Conservation (phyloP, 768 basidiomycete species). For the Hysterangium stoloniferum region DNA sequence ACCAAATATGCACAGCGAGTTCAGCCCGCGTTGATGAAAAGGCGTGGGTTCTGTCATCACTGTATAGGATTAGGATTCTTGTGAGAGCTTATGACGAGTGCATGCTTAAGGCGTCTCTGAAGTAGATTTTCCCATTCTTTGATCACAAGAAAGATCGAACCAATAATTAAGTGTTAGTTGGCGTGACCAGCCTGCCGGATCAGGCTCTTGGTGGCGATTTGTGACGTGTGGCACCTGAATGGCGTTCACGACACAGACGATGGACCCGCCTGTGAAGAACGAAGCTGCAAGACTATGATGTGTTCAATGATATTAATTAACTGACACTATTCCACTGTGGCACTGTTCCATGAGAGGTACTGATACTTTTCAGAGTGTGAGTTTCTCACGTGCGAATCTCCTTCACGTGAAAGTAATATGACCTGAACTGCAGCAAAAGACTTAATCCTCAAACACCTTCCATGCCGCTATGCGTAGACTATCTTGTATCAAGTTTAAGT, state of each 20-base stretch:
- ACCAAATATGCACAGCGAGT: too few species aligned
- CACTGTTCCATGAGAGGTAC: not conserved
- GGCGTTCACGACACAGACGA: conserved; percentile 51
- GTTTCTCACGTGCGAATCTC: conserved; percentile 1
- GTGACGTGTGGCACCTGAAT: conserved; percentile 40
- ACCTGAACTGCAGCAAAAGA: too few species aligned
- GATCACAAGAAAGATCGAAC: conserved; percentile 43
- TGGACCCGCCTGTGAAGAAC: conserved; percentile 34
- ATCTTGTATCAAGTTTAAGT: too few species aligned
- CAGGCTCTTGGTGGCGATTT: conserved; percentile 22
- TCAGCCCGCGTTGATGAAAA: too few species aligned
- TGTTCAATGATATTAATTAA: not conserved
- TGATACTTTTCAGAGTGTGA: not conserved
- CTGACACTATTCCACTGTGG: too few species aligned
- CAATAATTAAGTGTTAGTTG: conserved; percentile 53
- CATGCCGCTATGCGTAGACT: too few species aligned
- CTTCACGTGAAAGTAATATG: too few species aligned
- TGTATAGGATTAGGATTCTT: too few species aligned
- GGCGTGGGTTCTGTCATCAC: too few species aligned
- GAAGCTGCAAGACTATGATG: not conserved
- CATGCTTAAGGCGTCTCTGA: too few species aligned
- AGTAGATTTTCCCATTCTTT: conserved; percentile 57
- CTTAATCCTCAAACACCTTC: too few species aligned
- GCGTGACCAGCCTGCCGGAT: conserved; percentile 39
- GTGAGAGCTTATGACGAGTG: too few species aligned